Percentiles rank a stretch among this genome's conserved stretches.
Evolutionary conservation across 768 basidiomycete genomes (phyloP).

Genomic region (Calocybe cyanea): DNA sequence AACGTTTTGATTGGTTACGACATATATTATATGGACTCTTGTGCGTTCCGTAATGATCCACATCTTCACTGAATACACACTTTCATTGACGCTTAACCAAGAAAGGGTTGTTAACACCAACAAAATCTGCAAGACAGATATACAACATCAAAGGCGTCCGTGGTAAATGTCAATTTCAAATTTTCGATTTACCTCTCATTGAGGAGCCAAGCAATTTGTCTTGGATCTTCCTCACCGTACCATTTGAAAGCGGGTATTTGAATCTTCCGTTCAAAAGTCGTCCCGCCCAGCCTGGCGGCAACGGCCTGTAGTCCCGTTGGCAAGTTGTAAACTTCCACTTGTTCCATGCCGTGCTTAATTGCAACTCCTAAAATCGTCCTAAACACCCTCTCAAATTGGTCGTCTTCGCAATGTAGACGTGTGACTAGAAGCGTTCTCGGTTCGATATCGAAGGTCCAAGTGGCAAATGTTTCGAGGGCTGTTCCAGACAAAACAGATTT

Average conservation of each 20-base stretch:
- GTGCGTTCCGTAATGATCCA: no score
- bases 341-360: constrained; percentile 26
- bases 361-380: constrained; percentile 31
- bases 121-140: no score
- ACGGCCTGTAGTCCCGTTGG: constrained; percentile 25
- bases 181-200: constrained; percentile 41
- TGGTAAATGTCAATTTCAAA: no score
- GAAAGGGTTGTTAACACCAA: constrained; percentile 42
- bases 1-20: no score
- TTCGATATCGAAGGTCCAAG: constrained; percentile 40
- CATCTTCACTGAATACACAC: no score
- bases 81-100: no score
- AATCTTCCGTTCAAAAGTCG: constrained; percentile 28
- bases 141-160: no score
- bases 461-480: constrained; percentile 27
- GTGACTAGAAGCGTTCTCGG: constrained; percentile 39
- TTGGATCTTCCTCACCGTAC: constrained; percentile 37
- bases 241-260: constrained; percentile 45
- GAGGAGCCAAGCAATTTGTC: constrained; percentile 38
- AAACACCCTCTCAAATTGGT: constrained; percentile 32
- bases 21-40: no score
- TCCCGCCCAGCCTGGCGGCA: constrained; percentile 26
- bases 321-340: constrained; percentile 48
- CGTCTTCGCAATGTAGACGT: constrained; percentile 28
- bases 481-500: constrained; percentile 2